phyloP scores from a whole-genome alignment of 345 rosid genomes.

The Citrus glauca region DNA sequence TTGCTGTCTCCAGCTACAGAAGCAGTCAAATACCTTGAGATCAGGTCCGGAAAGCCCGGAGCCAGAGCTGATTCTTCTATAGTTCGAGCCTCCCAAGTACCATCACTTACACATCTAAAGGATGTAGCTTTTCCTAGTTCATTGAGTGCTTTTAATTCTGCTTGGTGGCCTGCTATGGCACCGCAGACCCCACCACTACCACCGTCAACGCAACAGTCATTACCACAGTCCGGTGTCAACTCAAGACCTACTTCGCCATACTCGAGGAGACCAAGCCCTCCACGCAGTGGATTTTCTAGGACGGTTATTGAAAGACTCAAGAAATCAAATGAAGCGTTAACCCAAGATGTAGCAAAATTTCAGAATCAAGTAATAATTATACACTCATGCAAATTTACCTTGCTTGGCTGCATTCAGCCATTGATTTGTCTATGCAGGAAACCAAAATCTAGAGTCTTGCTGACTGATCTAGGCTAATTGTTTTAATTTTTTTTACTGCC shows the following conservation, averaged over 20 bases:
- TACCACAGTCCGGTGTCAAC: slow-evolving; percentile 36
- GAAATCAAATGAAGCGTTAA: slow-evolving; percentile 76
- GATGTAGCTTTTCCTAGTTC: slow-evolving; percentile 79
- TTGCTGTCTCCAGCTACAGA: slow-evolving; percentile 61
- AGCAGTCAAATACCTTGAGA: slow-evolving; percentile 68
- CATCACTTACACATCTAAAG: slow-evolving; percentile 56
- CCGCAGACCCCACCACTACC: slow-evolving; percentile 8
- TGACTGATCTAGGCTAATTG: not conserved
- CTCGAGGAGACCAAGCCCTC: slow-evolving; percentile 67
- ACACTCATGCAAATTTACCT: slow-evolving; percentile 11
- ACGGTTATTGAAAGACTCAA: slow-evolving; percentile 71
- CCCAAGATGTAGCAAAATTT: slow-evolving; percentile 69
- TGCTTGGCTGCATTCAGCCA: slow-evolving; percentile 9
- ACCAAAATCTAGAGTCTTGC: not conserved
- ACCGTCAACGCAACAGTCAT: slow-evolving; percentile 17
- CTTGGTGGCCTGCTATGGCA: slow-evolving; percentile 44
- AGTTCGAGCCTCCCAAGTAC: slow-evolving; percentile 72
- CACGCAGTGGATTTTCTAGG: slow-evolving; percentile 72
- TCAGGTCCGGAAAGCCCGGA: slow-evolving; percentile 56
- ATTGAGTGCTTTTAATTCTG: slow-evolving; percentile 58
- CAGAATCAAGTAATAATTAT: slow-evolving; percentile 56
- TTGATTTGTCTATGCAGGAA: slow-evolving; percentile 1
- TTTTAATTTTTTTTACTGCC: slow-evolving; percentile 7
- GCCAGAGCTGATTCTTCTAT: slow-evolving; percentile 44
- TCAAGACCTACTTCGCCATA: slow-evolving; percentile 63